Base-by-base conservation (phyloP, 345 rosid species). In the Adansonia digitata region DNA sequence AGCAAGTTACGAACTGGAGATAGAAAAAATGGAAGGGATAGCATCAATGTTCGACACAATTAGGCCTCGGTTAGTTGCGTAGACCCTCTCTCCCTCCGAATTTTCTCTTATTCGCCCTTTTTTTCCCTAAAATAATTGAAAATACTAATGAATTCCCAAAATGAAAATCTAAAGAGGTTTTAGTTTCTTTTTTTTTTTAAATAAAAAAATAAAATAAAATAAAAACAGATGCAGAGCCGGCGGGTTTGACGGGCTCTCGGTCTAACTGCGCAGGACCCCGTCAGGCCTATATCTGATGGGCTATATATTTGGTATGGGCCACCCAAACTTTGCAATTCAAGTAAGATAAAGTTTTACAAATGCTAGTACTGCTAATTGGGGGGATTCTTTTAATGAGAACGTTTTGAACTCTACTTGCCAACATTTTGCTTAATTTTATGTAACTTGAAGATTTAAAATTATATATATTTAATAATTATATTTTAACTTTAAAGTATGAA, bases 61-160 rank as follows among this genome's bases (percentile, higher is more conserved):
- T 81, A 34, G 63, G 78, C 79, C 82, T 73, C 59, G 63, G 69
- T 78, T 65, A 79, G 78, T 76, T 69, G 72, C 80, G 26, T 56
- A 71, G 59, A 46, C 82, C 74, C 62, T 60, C 78, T 59, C 62
- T 60, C 76, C 53, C 65, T n/a, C 18, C 66, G 61, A 63, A 57
- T 37, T 17, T 76, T 65, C 24, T 27, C 26, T 61, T n/a, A 45
- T 29, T 40, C 42, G 31, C 5, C 37, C 24, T 13, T 66, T 14
- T 14, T 13, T 24, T 45, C 49, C 6, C 67, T 20, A 35, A 7
- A n/a, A 45, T 7, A 63, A 22, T 10, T 5, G 14, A 37, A 51
- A 51, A 71, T 71, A 61, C 9, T 0, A 59, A 62, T 15, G 31
- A 24, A 22, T 46, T 3, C 31, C 7, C 4, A 5, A 1, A 2